phyloP scores from a whole-genome alignment of 805 yeast genomes.

The Zygoascus biomembranicola region DNA sequence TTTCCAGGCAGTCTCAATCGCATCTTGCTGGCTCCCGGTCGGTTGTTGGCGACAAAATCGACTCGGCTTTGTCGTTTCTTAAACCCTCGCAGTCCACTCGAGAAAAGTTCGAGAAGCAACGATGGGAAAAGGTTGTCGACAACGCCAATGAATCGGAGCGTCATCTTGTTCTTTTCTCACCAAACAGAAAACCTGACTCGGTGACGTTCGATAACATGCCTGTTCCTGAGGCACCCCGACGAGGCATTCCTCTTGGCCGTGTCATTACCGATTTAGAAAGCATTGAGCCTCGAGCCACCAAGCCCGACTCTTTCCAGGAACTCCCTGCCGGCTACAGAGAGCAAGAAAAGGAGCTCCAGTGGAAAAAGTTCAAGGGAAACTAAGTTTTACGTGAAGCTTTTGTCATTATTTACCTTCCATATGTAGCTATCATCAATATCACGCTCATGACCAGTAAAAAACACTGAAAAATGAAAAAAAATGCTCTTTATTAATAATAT shows the following conservation, averaged over 20 bases:
- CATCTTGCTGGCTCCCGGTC: neutral
- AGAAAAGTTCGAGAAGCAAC: neutral
- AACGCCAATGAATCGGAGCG: conserved; percentile 1
- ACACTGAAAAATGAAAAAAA: too few relatives aligned
- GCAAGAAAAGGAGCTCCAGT: neutral
- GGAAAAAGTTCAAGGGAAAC: neutral
- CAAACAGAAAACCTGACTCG: neutral
- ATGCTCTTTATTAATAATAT: too few relatives aligned
- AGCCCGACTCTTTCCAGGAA: neutral
- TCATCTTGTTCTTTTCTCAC: conserved; percentile 1
- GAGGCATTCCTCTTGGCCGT: conserved; percentile 20
- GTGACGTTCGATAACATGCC: conserved; percentile 14
- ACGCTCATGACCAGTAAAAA: too few relatives aligned
- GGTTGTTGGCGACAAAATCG: conserved; percentile 2
- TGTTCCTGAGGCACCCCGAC: conserved; percentile 23
- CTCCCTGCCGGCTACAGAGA: conserved; percentile 1
- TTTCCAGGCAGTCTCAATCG: neutral
- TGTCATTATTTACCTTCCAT: too few relatives aligned
- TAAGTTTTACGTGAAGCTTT: neutral
- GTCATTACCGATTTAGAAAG: conserved; percentile 15
- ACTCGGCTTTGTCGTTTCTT: neutral
- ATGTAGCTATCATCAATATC: too few relatives aligned
- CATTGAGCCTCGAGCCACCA: conserved; percentile 21
- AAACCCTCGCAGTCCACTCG: neutral
- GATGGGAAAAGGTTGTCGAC: conserved; percentile 2